Evolutionary conservation across 2,329 filamentous ascomycete species (phyloP).

Genomic region (Dothideomycetes sp.): DNA sequence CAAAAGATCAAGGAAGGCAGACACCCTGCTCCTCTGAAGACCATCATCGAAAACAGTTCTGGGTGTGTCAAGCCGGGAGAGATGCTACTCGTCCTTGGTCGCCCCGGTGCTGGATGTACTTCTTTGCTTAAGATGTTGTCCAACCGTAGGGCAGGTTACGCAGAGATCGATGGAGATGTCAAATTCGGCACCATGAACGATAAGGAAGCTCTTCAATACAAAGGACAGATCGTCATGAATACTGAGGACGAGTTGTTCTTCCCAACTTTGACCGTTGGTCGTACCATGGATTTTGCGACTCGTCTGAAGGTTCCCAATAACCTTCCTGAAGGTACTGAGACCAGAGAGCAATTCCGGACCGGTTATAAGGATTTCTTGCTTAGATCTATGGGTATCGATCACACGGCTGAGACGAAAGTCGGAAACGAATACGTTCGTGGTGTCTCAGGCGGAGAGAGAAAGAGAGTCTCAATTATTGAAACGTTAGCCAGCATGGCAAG

Average conservation of each 20-base stretch:
- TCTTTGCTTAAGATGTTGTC: conserved; percentile 61
- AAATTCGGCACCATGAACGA: conserved; percentile 42
- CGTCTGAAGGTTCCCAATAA: conserved; percentile 41
- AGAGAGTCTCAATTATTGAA: conserved; percentile 61
- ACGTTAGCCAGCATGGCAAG: conserved; percentile 49
- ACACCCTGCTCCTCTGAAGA: conserved; percentile 49
- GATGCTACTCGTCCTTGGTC: conserved; percentile 30
- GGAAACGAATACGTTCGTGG: conserved; percentile 59
- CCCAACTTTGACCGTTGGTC: conserved; percentile 47
- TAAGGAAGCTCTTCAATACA: conserved; percentile 35
- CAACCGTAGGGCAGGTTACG: conserved; percentile 45
- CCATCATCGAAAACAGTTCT: conserved; percentile 51
- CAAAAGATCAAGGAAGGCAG: conserved; percentile 31
- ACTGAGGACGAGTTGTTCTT: conserved; percentile 44
- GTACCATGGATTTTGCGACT: conserved; percentile 49
- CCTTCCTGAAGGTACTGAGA: conserved; percentile 27
- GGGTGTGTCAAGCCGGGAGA: conserved; percentile 60
- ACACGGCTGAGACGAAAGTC: conserved; percentile 57
- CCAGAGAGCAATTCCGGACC: conserved; percentile 38
- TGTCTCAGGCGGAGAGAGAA: conserved; percentile 59
- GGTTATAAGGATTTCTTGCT: conserved; percentile 48
- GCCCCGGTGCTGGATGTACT: conserved; percentile 54
- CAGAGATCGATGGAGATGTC: conserved; percentile 32
- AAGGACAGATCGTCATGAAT: conserved; percentile 38
- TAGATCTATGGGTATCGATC: conserved; percentile 47